Base-by-base conservation (phyloP, 768 basidiomycete species). In the Russula lepida region DNA sequence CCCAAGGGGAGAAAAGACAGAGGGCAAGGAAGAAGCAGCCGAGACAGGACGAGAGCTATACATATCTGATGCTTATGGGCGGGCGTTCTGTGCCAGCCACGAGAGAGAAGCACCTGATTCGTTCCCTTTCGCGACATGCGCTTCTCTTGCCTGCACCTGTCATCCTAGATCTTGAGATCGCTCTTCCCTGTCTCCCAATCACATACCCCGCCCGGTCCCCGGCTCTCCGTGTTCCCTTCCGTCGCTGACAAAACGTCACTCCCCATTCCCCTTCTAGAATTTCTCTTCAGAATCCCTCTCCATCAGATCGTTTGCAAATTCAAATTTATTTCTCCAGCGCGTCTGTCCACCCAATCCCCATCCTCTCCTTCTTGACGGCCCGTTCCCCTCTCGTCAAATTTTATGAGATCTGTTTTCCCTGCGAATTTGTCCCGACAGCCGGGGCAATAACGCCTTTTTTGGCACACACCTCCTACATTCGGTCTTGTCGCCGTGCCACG, bases 171-270 rank as follows among this genome's bases (percentile, higher is more conserved):
- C 58, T 54, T 5, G 0, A 43, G 52, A 58, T 58, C 62, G 6
- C 27, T 2, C 35, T 32, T 5, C 19, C 41, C 17, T n/a, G 1
- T 11, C 47, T 54, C 65, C 65, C 65, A 66, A 64, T 66, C 58
- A 64, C 65, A 28, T 17, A 23, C 21, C 59, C 48, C 61, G 65
- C 65, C 60, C 48, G 27, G 54, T 62, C 63, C 69, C 67, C 66
- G 63, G 65, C 51, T 27, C 50, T 46, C 60, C 62, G 60, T 57
- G 57, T 59, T 57, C 65, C 68, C 56, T 69, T 67, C 67, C 65
- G 60, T 60, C 70, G 63, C 69, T 67, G 68, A 67, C 66, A 67
- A 64, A 67, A 64, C 64, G 60, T 59, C 67, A 61, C 64, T 59
- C 64, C 64, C 66, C 67, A 66, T 64, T 68, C 43, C 55, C 56